Evolutionary conservation across 176 grass and related monocot genomes (phyloP), one percentile per base, ranked within the genome.

Genomic region (Oryza punctata): DNA sequence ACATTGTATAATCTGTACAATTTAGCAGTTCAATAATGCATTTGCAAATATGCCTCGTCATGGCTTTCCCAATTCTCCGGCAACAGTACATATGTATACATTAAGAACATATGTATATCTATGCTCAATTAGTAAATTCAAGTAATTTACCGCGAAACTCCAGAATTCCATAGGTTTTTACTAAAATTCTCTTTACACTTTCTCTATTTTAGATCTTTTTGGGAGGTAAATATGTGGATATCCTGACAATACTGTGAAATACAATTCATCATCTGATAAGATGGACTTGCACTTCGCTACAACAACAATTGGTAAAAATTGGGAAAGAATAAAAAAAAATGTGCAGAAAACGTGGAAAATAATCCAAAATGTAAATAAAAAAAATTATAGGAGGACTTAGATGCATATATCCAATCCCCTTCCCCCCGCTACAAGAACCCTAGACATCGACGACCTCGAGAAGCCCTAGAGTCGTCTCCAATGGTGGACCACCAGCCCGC

Each of bases 391-490:
- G 57, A 68, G 68, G 60, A 10, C 30, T 28, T 45, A 1, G 3
- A 1, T 10, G 21, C 23, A 75, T 78, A 77, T 26, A 38, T 41
- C 0, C 10, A 4, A 59, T n/a, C 66, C 26, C 60, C 72, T 5
- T 47, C 68, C 19, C 64, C 18, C 7, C 7, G 47, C 35, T 16
- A 47, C 6, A 57, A 80, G 67, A 67, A 33, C 76, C 75, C 30
- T 81, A 52, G 67, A 11, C 70, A 54, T 38, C 26, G 40, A 21
- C 12, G 13, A 38, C 24, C 79, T 44, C 45, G 61, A 75, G 77
- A 91, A 70, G 47, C 76, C 81, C 81, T 84, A 75, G 81, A 85
- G 72, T 43, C 60, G 67, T 32, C 85, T 38, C 46, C 80, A 80
- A 83, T 87, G 86, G 82, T 57, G 76, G 82, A 69, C 75, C 5